Evolutionary conservation across 352 stramenopile genomes (phyloP), one percentile per base, ranked within the genome.

Genomic region (Globisporangium carolinianum): DNA sequence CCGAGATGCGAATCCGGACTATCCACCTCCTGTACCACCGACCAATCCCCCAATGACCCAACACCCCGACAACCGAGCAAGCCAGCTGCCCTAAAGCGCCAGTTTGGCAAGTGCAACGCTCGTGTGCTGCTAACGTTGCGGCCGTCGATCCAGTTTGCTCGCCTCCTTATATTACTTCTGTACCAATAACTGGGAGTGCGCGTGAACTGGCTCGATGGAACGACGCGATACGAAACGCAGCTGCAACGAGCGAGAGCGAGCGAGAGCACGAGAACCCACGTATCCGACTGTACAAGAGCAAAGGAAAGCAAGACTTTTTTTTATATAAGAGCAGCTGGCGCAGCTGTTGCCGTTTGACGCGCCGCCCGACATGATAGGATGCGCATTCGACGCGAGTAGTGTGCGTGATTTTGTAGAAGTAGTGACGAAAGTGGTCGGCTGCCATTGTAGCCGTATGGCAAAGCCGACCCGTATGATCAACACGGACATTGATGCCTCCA

Each of bases 321-420:
- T 57, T 59, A 53, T 63, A 35, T 17, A 18, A n/a, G 37, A n/a
- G n/a, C 47, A 38, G 18, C 41, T 45, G 41, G 11, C 41, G 41
- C 9, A 10, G 41, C 41, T 45, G 38, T 42, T 42, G 38, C 38
- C 38, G 41, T 32, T 32, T 32, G 24, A 32, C 24, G 24, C 24
- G 24, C 24, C 24, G 24, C 24, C 24, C 24, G 24, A 32, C 24
- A 32, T 32, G 24, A 32, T 32, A 32, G 24, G 24, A 32, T 32
- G 24, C 24, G 24, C 24, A 32, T 32, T 32, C 2, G 24, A 32
- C 24, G 2, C 24, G 24, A 32, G 24, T 32, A 32, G 24, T 32
- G 24, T 32, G 24, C 24, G 52, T 62, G 71, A 45, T 76, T 67
- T 77, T 81, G 72, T 81, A 81, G 67, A 76, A 78, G 63, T 69